Base-by-base conservation (phyloP, 2,329 filamentous ascomycete genomes). In the Diaporthe capsici region DNA sequence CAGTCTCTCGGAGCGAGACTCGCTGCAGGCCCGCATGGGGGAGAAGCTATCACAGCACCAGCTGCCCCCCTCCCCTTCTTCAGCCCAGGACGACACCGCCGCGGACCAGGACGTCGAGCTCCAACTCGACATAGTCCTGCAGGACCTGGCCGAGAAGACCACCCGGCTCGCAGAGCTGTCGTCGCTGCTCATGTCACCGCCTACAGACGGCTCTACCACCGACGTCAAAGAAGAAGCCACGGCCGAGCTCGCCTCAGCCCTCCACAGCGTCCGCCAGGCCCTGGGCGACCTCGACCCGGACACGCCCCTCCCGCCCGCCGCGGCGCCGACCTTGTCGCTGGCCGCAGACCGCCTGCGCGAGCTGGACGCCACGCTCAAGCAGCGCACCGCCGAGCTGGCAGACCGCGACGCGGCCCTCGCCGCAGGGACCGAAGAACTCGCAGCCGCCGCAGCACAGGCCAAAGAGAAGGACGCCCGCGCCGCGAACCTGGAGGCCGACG, bases 51-150 rank as follows among this genome's bases (percentile, higher is more conserved):
- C 47, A 2, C 31, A n/a, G 31, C 31, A 25, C 7, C 42, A 53
- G 67, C 67, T 15, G 22, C 6, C 31, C 17, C 13, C n/a, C 4
- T 7, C 57, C 20, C 3, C 57, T 15, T 5, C 31, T 25, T 22
- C 53, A 0, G 55, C 47, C 5, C 44, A 51, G 17, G 58, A 37
- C 31, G n/a, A 61, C 34, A 31, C 17, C 31, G 61, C 25, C 25
- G 47, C 28, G 25, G 75, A 73, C 25, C 55, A 61, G 3, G 76
- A 77, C 25, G 34, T 75, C 15, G 68, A 71, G 12, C 70, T 77
- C 15, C 76, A 77, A 25, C 72, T 73, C 17, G 76, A 77, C 34
- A 77, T 77, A 5, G 57, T 75, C 49, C 55, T 75, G 34, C 76
- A 77, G 73, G 74, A 75, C 39, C 70, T 75, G 15, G 57, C 49